Base-by-base conservation (phyloP, 352 stramenopile species). In the Phytophthora sansomeana region DNA sequence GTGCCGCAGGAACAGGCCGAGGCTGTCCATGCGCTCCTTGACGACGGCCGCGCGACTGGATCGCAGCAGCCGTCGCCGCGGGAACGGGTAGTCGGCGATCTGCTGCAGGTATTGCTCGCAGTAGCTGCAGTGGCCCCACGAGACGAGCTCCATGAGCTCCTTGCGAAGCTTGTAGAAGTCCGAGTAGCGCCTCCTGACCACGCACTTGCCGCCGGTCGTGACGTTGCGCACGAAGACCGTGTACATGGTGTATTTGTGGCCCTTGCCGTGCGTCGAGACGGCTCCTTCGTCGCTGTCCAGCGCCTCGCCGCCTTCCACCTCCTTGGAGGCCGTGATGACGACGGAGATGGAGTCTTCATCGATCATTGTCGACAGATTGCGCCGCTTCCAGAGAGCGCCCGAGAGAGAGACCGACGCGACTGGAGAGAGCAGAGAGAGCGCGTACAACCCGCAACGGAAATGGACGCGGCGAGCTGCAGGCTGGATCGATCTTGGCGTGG, bases 91-190 rank as follows among this genome's bases (percentile, higher is more conserved):
- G 29, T 82, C 80, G 24, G 83, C 67, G 55, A 95, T 90, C 51
- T 92, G 67, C 51, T 85, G 70, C 64, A 80, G 54, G 58, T 88
- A 92, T 36, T 80, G 61, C 39, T 85, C 74, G 61, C 87, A 95
- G 52, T 71, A 80, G 35, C 67, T 39, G 72, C 87, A 95, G 72
- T 95, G 87, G 36, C 77, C 79, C 80, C 82, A 92, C 10, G 80
- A 91, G 32, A 95, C 80, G 60, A 92, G 67, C 62, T 91, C 85
- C 52, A 94, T 84, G 50, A 95, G 81, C 69, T 95, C 77, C 61
- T 93, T 92, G 41, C 87, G 82, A 17, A 95, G 75, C 67, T 91
- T 83, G 71, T 83, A 95, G 56, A 95, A 95, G 69, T 95, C 85
- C 52, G 85, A 94, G 66, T 95, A 95, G n/a, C 87, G 78, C 14